These are phyloP conservation scores for Fagopyrum homotropicum DNA, from an alignment of 148 eudicot genomes.

Conservation along the genomic window DNA sequence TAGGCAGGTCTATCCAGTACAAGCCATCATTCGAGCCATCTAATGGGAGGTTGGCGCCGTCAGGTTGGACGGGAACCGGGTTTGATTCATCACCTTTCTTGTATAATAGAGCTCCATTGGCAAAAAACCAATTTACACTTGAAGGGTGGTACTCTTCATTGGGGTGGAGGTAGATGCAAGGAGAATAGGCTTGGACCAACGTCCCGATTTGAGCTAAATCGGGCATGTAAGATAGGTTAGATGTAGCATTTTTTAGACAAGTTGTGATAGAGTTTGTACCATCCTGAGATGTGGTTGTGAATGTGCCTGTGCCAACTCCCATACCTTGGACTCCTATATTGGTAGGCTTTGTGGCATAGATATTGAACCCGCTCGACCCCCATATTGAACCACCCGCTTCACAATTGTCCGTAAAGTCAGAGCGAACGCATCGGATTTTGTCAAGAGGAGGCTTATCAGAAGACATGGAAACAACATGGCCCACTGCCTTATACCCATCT, in stretches of 20 bases:
- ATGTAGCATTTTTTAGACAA: slow-evolving; percentile 24
- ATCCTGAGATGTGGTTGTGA: slow-evolving; percentile 15
- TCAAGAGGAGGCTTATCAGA: neutral
- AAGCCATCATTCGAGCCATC: slow-evolving; percentile 28
- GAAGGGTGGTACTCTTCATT: slow-evolving; percentile 30
- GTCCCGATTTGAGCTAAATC: slow-evolving; percentile 23
- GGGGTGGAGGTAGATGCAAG: slow-evolving; percentile 35
- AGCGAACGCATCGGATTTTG: slow-evolving; percentile 17
- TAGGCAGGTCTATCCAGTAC: slow-evolving; percentile 34
- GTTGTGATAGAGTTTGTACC: slow-evolving; percentile 12
- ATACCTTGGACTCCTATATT: slow-evolving; percentile 21
- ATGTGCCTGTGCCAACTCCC: slow-evolving; percentile 29
- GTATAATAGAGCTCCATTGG: slow-evolving; percentile 31
- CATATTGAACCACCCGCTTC: slow-evolving; percentile 25
- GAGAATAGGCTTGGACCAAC: slow-evolving; percentile 27
- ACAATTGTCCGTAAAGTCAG: slow-evolving; percentile 23
- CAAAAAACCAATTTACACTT: slow-evolving; percentile 37
- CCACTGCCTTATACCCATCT: slow-evolving; percentile 24
- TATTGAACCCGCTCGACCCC: slow-evolving; percentile 24
- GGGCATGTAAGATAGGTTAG: slow-evolving; percentile 24
- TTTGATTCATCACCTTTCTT: slow-evolving; percentile 27
- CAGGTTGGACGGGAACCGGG: slow-evolving; percentile 22
- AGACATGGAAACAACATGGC: slow-evolving; percentile 1
- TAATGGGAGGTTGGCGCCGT: slow-evolving; percentile 34
- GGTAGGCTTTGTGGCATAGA: slow-evolving; percentile 19